Base-by-base conservation (phyloP, 164 flowering plant species). In the Nymphaea thermarum region DNA sequence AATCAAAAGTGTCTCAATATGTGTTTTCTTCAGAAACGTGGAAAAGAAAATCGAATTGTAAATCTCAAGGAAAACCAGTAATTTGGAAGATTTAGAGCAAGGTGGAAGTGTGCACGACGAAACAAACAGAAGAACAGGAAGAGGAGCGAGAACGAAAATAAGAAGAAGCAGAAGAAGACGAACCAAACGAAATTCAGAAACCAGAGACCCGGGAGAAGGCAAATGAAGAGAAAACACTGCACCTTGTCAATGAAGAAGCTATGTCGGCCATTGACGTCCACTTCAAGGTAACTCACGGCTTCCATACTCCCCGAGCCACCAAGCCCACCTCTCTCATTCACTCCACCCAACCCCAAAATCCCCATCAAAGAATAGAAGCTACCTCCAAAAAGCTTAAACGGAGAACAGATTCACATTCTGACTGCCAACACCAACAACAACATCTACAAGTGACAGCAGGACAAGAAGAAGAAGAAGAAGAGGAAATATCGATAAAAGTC, bases 201-300 rank as follows among this genome's bases (percentile, higher is more conserved):
- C 12, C 55, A 6, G 12, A 47, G 12, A 47, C 55, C 55, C 55
- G 11, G 12, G 11, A 47, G 7, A 7, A 47, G 55, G 12, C 11
- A 47, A 12, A 47, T 7, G n/a, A 5, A 61, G 63, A 61, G 63
- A 61, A n/a, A 61, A n/a, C 8, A n/a, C 6, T 5, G 43, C 75
- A 85, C 89, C 89, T 82, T 82, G 74, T 78, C 74, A 16, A 81
- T 82, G 36, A 76, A 65, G 78, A 85, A 85, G 18, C 61, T 75
- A 65, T 78, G 78, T 72, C 82, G 68, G 6, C 87, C 87, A 78
- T 83, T 81, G 62, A 85, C 85, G 67, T 82, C 88, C 8, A 83
- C 84, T 78, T 81, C 75, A 73, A 85, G 81, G 68, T 74, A 68
- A 71, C 82, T 74, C 60, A 45, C 62, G 12, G 51, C 14, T 67